Percentiles rank a stretch among this genome's conserved stretches.
Conservation (phyloP, 371 early-diverging fungal species). For the Rhizopus sp. region DNA sequence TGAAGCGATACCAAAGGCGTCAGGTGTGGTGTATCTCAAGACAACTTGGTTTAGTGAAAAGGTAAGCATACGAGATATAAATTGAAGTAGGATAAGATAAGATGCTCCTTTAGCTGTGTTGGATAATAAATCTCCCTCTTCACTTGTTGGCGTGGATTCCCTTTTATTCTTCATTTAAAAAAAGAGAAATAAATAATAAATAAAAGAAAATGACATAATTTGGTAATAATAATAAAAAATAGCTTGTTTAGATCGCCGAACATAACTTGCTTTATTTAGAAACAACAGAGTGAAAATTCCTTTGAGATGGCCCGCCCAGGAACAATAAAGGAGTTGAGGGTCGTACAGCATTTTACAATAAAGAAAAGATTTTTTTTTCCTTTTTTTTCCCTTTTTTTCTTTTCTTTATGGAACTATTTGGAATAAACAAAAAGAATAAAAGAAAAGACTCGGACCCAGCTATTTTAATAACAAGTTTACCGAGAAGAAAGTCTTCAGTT, state of each 20-base stretch:
- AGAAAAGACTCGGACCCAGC: slow-evolving; percentile 18
- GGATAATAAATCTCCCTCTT: slow-evolving; percentile 29
- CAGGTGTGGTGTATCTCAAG: slow-evolving; percentile 65
- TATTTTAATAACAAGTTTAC: slow-evolving; percentile 18
- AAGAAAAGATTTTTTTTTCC: slow-evolving; percentile 10
- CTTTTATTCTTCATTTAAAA: not conserved
- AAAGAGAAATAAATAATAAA: not conserved
- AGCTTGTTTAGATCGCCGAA: not conserved
- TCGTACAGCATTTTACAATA: slow-evolving; percentile 9
- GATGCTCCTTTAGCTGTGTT: slow-evolving; percentile 71
- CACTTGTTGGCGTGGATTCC: not conserved
- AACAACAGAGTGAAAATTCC: not conserved
- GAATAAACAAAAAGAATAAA: slow-evolving; percentile 26
- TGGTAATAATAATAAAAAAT: not conserved
- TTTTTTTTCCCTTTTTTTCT: slow-evolving; percentile 4
- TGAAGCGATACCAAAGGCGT: slow-evolving; percentile 82
- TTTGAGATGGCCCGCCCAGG: slow-evolving; percentile 3
- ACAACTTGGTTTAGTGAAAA: slow-evolving; percentile 81
- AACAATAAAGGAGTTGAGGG: slow-evolving; percentile 3
- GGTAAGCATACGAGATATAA: slow-evolving; percentile 77
- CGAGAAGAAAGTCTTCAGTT: slow-evolving; percentile 8
- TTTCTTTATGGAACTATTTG: slow-evolving; percentile 23
- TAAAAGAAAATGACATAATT: not conserved
- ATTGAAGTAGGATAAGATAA: slow-evolving; percentile 78
- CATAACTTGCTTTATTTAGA: slow-evolving; percentile 4